These are phyloP conservation scores for Xylaria cubensis DNA, from an alignment of 495 filamentous ascomycete genomes.

Conservation along the genomic window DNA sequence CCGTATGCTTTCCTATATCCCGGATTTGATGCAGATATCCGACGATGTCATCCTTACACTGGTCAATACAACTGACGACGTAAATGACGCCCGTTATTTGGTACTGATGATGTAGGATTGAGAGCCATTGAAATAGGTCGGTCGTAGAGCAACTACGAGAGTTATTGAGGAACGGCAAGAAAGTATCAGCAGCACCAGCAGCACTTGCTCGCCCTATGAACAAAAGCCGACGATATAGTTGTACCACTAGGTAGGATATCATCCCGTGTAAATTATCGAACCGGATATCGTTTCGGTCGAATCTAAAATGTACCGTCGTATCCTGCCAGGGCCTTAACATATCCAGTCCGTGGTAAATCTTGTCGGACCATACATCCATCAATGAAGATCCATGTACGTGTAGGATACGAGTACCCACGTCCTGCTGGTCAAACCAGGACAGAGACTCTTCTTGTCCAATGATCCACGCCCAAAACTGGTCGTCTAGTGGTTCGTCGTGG, in stretches of 20 bases:
- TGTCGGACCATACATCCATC: not conserved
- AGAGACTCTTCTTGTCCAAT: not conserved
- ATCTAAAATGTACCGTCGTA: not conserved
- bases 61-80: not conserved
- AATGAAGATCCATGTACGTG: not conserved
- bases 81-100: not conserved
- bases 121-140: not conserved
- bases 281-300: slow-evolving; percentile 1
- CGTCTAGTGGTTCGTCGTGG: not conserved
- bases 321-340: not conserved
- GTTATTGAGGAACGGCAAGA: not conserved
- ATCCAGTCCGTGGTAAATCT: not conserved
- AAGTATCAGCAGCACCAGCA: not conserved
- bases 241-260: not conserved
- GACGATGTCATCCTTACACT: not conserved
- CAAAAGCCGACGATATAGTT: not conserved
- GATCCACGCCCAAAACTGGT: not conserved
- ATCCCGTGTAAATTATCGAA: slow-evolving; percentile 1
- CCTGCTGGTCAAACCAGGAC: not conserved
- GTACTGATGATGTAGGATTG: not conserved
- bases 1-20: not conserved
- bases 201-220: not conserved
- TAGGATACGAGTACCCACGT: not conserved
- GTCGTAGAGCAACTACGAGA: not conserved
- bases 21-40: not conserved